Base-by-base conservation (phyloP, 2,329 filamentous ascomycete genomes). In the Cordyceps sp. region DNA sequence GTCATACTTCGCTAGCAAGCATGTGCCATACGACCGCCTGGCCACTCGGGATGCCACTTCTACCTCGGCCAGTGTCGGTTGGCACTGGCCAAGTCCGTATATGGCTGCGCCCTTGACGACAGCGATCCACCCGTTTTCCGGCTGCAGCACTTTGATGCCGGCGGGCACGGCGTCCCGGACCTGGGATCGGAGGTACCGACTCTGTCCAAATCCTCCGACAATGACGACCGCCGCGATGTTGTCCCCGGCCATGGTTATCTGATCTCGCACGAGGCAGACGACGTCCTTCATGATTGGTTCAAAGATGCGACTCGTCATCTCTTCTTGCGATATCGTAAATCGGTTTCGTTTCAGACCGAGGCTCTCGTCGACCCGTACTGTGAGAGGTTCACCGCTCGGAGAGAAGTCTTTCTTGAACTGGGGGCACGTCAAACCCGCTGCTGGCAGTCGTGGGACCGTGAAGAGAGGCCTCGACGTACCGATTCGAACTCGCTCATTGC, bases 301-400 rank as follows among this genome's bases (percentile, higher is more conserved):
- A 34, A 55, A 54, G 10, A 57, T 52, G 69, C 43, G 59, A 66
- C 51, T 78, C 68, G 44, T 83, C 78, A 53, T 86, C 68, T 26
- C 47, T 73, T 78, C 32, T 50, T 69, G 46, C n/a, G 53, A 33
- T 40, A 56, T 46, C 2, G 47, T 52, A 33, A 39, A 45, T 20
- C 39, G 42, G 19, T 53, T 48, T 26, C 51, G 45, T 21, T 39
- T 44, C 14, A 55, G 31, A 3, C 52, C 50, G 21, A 57, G 46
- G 19, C 42, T 49, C 16, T 50, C 36, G 23, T 55, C 45, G 26
- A 54, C 41, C 30, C 45, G 44, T 49, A 64, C 37, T 36, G 50
- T 39, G 37, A 53, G 31, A 49, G 52, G 35, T 45, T 61, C 34
- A 32, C 49, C 49, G 16, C 47, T 50, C 29, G 37, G 57, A 37